phyloP scores from a whole-genome alignment of 352 stramenopile genomes.

The Stramenopiles sp. region DNA sequence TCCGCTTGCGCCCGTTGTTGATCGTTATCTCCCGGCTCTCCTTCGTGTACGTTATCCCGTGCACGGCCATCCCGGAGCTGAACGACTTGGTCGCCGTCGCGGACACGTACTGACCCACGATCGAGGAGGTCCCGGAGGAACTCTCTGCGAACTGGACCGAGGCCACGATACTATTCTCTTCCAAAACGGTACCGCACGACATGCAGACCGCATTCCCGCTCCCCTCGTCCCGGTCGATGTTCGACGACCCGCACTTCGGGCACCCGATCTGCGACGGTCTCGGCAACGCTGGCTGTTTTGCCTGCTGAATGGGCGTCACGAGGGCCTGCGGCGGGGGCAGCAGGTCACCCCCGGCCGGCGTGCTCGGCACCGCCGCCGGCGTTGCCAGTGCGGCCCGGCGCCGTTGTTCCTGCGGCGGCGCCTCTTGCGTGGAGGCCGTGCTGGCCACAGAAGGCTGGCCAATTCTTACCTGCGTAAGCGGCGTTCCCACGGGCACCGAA shows the following conservation, averaged over 20 bases:
- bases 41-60: conserved; percentile 66
- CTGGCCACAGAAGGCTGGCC: no score
- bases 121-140: conserved; percentile 48
- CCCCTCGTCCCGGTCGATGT: conserved; percentile 80
- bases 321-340: no score
- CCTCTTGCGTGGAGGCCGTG: no score
- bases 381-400: no score
- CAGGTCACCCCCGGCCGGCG: no score
- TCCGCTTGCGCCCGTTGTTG: conserved; percentile 73
- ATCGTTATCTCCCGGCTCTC: conserved; percentile 86
- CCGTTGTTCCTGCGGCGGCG: no score
- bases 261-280: no score
- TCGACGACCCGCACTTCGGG: conserved; percentile 75
- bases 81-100: conserved; percentile 67
- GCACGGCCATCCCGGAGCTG: conserved; percentile 47
- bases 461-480: no score
- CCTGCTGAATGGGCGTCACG: no score
- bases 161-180: conserved; percentile 93
- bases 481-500: no score
- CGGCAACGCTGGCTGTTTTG: no score
- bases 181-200: conserved; percentile 70
- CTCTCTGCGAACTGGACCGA: conserved; percentile 88
- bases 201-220: conserved; percentile 60
- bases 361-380: no score
- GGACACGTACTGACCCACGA: conserved; percentile 88